These are phyloP conservation scores for Schwanniomyces pseudopolymorphus DNA, from an alignment of 805 yeast species.

Conservation along the genomic window DNA sequence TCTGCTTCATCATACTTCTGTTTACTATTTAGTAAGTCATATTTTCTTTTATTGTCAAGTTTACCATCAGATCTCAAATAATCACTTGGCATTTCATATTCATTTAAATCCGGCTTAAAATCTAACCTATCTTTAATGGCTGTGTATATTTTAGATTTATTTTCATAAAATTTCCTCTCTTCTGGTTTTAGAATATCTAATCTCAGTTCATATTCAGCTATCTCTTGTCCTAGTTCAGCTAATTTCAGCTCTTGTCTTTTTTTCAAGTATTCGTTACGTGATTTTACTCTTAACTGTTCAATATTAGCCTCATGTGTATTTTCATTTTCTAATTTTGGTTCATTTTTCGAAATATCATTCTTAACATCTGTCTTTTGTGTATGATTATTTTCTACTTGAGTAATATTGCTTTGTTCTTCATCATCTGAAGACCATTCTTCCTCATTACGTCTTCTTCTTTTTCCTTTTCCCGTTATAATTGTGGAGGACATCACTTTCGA, in stretches of 20 bases:
- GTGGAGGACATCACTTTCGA: conserved; percentile 5
- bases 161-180: conserved; percentile 17
- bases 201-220: conserved; percentile 8
- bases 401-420: background rate
- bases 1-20: conserved; percentile 17
- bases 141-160: conserved; percentile 16
- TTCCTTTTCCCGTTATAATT: conserved; percentile 12
- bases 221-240: conserved; percentile 15
- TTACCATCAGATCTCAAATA: conserved; percentile 51
- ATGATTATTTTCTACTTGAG: background rate
- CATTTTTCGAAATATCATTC: background rate
- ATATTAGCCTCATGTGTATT: conserved; percentile 1
- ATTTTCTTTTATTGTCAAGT: conserved; percentile 55
- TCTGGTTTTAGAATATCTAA: conserved; percentile 3
- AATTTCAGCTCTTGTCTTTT: conserved; percentile 20
- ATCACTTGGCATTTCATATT: conserved; percentile 58
- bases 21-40: conserved; percentile 42
- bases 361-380: background rate
- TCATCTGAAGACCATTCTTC: conserved; percentile 15
- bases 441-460: conserved; percentile 12
- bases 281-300: conserved; percentile 10
- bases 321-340: background rate
- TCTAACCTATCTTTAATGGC: conserved; percentile 21
- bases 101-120: conserved; percentile 3
- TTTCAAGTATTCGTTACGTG: conserved; percentile 20